Evolutionary conservation across 2,329 filamentous ascomycete species (phyloP).

Genomic region (Penicillium sp.): DNA sequence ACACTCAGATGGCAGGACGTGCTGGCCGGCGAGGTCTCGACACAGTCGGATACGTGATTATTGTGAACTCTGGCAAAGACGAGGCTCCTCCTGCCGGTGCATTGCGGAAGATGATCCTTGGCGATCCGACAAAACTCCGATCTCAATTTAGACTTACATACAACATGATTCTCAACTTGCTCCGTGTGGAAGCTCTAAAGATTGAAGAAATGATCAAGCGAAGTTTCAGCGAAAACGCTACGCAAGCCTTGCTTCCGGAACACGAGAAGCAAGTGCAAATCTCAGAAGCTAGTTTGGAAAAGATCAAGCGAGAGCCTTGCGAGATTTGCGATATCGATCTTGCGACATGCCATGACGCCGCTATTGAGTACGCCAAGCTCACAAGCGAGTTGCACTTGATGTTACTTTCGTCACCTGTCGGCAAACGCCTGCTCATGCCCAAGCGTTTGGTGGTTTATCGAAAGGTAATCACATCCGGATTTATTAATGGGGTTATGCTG

Average conservation of each 20-base stretch:
- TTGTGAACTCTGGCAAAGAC: slow-evolving; percentile 78
- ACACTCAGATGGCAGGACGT: slow-evolving; percentile 97
- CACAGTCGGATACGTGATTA: slow-evolving; percentile 90
- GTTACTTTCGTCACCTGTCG: slow-evolving; percentile 78
- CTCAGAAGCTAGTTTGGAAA: slow-evolving; percentile 88
- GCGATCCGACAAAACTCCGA: slow-evolving; percentile 90
- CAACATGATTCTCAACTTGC: slow-evolving; percentile 97
- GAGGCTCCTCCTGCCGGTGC: slow-evolving; percentile 86
- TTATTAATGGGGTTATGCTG: slow-evolving; percentile 20
- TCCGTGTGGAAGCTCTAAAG: slow-evolving; percentile 94
- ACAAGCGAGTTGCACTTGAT: slow-evolving; percentile 80
- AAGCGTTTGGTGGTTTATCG: slow-evolving; percentile 84
- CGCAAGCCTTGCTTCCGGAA: slow-evolving; percentile 89
- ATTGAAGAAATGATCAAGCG: slow-evolving; percentile 99
- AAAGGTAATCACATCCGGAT: slow-evolving; percentile 46
- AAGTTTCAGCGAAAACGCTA: slow-evolving; percentile 97
- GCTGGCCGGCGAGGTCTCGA: slow-evolving; percentile 93
- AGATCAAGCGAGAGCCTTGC: slow-evolving; percentile 85
- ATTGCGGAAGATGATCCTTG: slow-evolving; percentile 91
- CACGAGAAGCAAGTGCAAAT: slow-evolving; percentile 94
- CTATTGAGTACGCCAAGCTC: slow-evolving; percentile 78
- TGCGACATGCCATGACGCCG: slow-evolving; percentile 78
- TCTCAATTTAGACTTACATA: slow-evolving; percentile 98
- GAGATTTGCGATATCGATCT: slow-evolving; percentile 79
- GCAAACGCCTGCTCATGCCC: slow-evolving; percentile 75